Evolutionary conservation across 1,139 yeast genomes (phyloP), one percentile per base, ranked within the genome.

Genomic region (Protomyces pachydermus): DNA sequence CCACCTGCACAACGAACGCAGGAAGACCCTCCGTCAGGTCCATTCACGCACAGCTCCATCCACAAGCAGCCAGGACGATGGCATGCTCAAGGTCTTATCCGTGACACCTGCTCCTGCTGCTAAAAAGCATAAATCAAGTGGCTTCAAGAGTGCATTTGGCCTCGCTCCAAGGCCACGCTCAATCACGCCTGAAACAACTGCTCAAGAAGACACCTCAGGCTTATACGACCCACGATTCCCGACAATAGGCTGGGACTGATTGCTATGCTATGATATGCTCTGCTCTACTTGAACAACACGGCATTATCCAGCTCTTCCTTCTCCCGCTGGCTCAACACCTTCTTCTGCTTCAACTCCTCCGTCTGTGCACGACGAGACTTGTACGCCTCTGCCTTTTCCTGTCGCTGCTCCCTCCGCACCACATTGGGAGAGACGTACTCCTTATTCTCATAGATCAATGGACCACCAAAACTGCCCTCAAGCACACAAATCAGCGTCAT

Each of bases 381-480:
- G 57, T 97, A 97, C 71, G 85, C 86, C 64, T 81, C 83, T 8
- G 98, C 98, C 67, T 87, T 85, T 73, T 87, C 83, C 71, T 86
- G 88, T 75, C 84, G 88, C 70, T 82, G 69, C 80, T 91, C 97
- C 14, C 98, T 91, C 79, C 98, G 87, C 61, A 88, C 95, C 70
- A 88, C 85, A 80, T 93, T 93, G 69, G 98, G 98, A 66, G 96
- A 88, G 61, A 93, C 97, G 75, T 89, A 93, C 77, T 93, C 95
- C 80, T 89, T 91, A 80, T 93, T 93, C 74, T 93, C 98, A 78
- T 89, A 93, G 70, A 93, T 90, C 81, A 93, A 91, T 68, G 98
- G 97, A 25, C 99, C 98, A 65, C 97, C 95, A 73, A 93, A 95
- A 1, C 98, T 90, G 58, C 98, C 99, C 77, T 93, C 98, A 69